These are phyloP conservation scores for Musa beccarii DNA, from an alignment of 176 grass and related monocot genomes.

Conservation along the genomic window DNA sequence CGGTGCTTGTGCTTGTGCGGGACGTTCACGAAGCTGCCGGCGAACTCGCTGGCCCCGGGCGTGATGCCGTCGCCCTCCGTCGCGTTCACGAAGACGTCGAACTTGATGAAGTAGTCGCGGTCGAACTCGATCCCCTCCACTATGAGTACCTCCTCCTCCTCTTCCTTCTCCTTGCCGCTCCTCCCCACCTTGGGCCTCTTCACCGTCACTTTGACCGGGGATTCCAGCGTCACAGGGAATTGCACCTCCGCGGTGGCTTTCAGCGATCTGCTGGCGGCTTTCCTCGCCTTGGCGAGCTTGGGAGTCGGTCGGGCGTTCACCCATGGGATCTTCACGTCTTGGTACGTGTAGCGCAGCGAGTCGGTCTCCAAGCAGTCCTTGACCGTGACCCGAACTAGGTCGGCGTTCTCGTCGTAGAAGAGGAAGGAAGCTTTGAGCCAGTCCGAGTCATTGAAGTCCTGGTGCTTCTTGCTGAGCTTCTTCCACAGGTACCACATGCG, in stretches of 20 bases:
- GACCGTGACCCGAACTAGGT: slow-evolving; percentile 33
- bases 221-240: slow-evolving; percentile 30
- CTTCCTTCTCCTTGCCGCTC: slow-evolving; percentile 30
- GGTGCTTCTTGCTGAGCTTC: slow-evolving; percentile 21
- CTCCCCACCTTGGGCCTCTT: slow-evolving; percentile 28
- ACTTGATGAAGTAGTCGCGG: slow-evolving; percentile 30
- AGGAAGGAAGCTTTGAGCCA: slow-evolving; percentile 50
- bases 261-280: neutral
- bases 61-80: slow-evolving; percentile 24
- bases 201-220: slow-evolving; percentile 21
- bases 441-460: slow-evolving; percentile 25
- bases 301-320: slow-evolving; percentile 18
- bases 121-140: slow-evolving; percentile 35
- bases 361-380: slow-evolving; percentile 22
- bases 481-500: slow-evolving; percentile 56
- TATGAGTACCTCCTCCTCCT: slow-evolving; percentile 38
- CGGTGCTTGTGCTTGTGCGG: slow-evolving; percentile 33
- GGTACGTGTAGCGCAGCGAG: slow-evolving; percentile 33
- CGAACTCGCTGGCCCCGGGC: slow-evolving; percentile 25
- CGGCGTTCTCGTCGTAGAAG: slow-evolving; percentile 51
- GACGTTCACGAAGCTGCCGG: slow-evolving; percentile 45
- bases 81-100: slow-evolving; percentile 46
- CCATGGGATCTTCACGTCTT: slow-evolving; percentile 36
- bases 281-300: neutral
- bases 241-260: neutral